These are phyloP conservation scores for Dichotomopilus funicola DNA, from an alignment of 2,329 filamentous ascomycete genomes.

Conservation along the genomic window DNA sequence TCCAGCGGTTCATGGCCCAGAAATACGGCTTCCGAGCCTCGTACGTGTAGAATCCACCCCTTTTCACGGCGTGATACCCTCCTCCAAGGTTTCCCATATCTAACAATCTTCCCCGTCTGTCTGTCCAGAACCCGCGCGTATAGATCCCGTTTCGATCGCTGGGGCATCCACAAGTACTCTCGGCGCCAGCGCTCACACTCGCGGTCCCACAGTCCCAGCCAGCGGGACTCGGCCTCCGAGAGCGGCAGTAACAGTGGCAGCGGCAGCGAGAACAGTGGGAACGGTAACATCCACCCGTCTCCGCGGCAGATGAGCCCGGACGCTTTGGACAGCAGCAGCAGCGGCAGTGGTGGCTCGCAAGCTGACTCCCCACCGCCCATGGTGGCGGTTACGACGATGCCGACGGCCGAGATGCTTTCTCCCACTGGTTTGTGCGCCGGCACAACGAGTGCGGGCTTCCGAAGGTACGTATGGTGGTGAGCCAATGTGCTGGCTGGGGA, in stretches of 20 bases:
- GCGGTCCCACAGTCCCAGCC: slow-evolving; percentile 3
- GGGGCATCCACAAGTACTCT: slow-evolving; percentile 44
- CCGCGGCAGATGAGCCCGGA: not conserved
- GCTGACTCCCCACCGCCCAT: not conserved
- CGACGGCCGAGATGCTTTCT: slow-evolving; percentile 1
- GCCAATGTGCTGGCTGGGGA: not conserved
- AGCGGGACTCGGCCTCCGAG: slow-evolving; percentile 3
- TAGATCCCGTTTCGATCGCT: slow-evolving; percentile 41
- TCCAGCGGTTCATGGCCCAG: slow-evolving; percentile 35
- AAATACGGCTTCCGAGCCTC: slow-evolving; percentile 37
- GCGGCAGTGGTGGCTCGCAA: not conserved
- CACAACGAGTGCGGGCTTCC: not conserved
- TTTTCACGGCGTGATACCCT: not conserved
- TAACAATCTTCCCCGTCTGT: not conserved
- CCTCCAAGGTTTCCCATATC: not conserved
- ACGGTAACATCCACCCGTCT: not conserved
- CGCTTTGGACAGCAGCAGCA: slow-evolving; percentile 2
- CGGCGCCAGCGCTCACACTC: slow-evolving; percentile 22
- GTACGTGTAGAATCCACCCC: slow-evolving; percentile 25
- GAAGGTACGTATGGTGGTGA: slow-evolving; percentile 2
- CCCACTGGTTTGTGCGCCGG: not conserved
- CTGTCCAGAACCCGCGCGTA: slow-evolving; percentile 35
- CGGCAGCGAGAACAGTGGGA: too few species aligned
- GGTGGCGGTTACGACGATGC: slow-evolving; percentile 2
- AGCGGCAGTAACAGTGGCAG: not conserved